phyloP scores from a whole-genome alignment of 768 basidiomycete species.

The Kockovaella imperatae region DNA sequence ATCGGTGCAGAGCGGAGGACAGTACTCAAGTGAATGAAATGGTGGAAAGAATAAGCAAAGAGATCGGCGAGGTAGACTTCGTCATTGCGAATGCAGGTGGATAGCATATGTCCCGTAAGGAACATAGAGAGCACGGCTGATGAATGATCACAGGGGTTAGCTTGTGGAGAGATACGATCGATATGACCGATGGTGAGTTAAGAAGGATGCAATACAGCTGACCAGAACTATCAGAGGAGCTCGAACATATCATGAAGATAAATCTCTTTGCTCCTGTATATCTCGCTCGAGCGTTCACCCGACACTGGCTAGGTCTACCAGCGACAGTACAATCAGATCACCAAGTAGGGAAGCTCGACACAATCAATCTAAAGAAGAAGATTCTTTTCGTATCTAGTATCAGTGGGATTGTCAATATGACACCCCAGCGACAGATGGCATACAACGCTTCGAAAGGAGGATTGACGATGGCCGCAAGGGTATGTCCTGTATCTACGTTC shows the following conservation, averaged over 20 bases:
- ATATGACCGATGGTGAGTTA: conserved; percentile 32
- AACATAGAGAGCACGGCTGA: not conserved
- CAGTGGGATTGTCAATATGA: conserved; percentile 40
- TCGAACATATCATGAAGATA: conserved; percentile 27
- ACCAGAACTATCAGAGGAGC: conserved; percentile 13
- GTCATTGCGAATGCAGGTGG: conserved; percentile 41
- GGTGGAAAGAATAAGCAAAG: conserved; percentile 25
- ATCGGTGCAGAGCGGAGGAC: conserved; percentile 35
- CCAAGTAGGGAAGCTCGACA: conserved; percentile 3
- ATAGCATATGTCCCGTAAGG: conserved; percentile 1
- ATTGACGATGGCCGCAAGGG: conserved; percentile 38
- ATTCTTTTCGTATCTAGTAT: conserved; percentile 42
- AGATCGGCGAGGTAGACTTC: conserved; percentile 41
- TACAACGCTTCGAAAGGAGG: conserved; percentile 41
- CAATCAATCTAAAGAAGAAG: conserved; percentile 30
- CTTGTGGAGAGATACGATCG: conserved; percentile 26
- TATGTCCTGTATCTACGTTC: conserved; percentile 1
- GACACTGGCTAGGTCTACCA: conserved; percentile 36
- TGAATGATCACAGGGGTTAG: conserved; percentile 19
- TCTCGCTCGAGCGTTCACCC: conserved; percentile 36
- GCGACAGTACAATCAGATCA: conserved; percentile 5
- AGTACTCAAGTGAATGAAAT: conserved; percentile 24
- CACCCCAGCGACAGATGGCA: conserved; percentile 39
- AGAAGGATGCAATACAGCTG: not conserved
- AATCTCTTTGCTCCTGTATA: conserved; percentile 41